Percentiles rank a stretch among this genome's conserved stretches.
These are phyloP conservation scores for Penicillium sp. DNA, from an alignment of 2,329 filamentous ascomycete genomes.

Conservation along the genomic window DNA sequence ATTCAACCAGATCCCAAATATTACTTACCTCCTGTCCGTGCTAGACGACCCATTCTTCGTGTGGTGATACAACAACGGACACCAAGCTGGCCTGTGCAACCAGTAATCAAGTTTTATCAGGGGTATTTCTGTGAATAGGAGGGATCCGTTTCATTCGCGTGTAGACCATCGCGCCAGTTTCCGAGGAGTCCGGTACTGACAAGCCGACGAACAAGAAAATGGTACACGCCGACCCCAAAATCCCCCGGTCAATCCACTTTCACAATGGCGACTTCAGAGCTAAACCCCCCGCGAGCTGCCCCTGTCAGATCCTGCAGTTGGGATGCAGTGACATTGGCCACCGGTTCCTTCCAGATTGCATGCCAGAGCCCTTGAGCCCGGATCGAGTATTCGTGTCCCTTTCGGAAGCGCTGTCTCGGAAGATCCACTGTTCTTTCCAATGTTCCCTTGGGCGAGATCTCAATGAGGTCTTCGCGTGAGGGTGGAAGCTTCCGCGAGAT, in stretches of 20 bases:
- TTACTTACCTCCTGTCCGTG: no score
- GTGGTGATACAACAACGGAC: no score
- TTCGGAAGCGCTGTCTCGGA: slow-evolving; percentile 25
- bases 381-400: slow-evolving; percentile 34
- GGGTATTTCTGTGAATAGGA: no score
- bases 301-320: slow-evolving; percentile 21
- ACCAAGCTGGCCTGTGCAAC: no score
- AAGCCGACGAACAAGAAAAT: no score
- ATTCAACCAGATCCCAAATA: no score
- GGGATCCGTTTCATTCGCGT: no score
- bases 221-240: background rate
- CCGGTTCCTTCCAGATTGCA: slow-evolving; percentile 30
- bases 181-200: no score
- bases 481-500: slow-evolving; percentile 36
- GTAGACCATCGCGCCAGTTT: no score
- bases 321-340: slow-evolving; percentile 23
- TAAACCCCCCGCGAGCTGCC: slow-evolving; percentile 24
- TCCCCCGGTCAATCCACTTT: slow-evolving; percentile 13
- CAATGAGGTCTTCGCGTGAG: slow-evolving; percentile 29
- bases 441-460: slow-evolving; percentile 28
- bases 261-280: slow-evolving; percentile 24
- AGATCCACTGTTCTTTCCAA: slow-evolving; percentile 27
- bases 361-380: slow-evolving; percentile 38
- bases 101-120: no score
- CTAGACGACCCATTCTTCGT: no score